phyloP scores from a whole-genome alignment of 2,329 filamentous ascomycete species.

The Periconia sp. region DNA sequence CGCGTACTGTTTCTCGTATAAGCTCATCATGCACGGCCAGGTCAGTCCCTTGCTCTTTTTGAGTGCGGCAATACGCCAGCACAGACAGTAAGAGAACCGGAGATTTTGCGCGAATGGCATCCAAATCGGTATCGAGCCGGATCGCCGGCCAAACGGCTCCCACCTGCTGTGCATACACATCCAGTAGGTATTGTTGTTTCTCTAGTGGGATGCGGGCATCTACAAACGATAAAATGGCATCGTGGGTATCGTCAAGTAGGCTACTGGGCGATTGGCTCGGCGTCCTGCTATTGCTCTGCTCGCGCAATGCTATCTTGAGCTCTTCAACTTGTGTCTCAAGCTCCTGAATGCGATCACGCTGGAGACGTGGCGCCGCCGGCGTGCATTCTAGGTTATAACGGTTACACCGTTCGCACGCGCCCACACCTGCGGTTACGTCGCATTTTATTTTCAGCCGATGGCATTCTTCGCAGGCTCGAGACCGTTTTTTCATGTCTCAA shows the following conservation, averaged over 20 bases:
- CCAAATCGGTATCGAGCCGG: conserved; percentile 12
- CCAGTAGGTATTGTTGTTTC: conserved; percentile 24
- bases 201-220: conserved; percentile 20
- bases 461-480: conserved; percentile 31
- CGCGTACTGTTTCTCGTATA: conserved; percentile 21
- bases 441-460: conserved; percentile 35
- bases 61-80: conserved; percentile 20
- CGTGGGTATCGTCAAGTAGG: conserved; percentile 14
- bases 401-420: conserved; percentile 24
- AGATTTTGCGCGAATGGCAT: conserved; percentile 21
- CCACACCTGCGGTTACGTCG: conserved; percentile 19
- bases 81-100: conserved; percentile 25
- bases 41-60: conserved; percentile 20
- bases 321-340: conserved; percentile 28
- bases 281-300: conserved; percentile 14
- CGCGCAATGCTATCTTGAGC: conserved; percentile 18
- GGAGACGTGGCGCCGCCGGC: conserved; percentile 27
- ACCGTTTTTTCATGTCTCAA: conserved; percentile 21
- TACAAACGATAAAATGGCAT: conserved; percentile 21
- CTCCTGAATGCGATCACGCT: conserved; percentile 28
- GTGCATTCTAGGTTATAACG: conserved; percentile 25
- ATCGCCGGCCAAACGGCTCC: conserved; percentile 25
- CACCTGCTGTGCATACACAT: conserved; percentile 15
- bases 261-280: conserved; percentile 13
- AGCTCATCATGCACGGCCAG: conserved; percentile 28